Evolutionary conservation across 305 asterid genomes (phyloP).

Genomic region (Striga hermonthica): DNA sequence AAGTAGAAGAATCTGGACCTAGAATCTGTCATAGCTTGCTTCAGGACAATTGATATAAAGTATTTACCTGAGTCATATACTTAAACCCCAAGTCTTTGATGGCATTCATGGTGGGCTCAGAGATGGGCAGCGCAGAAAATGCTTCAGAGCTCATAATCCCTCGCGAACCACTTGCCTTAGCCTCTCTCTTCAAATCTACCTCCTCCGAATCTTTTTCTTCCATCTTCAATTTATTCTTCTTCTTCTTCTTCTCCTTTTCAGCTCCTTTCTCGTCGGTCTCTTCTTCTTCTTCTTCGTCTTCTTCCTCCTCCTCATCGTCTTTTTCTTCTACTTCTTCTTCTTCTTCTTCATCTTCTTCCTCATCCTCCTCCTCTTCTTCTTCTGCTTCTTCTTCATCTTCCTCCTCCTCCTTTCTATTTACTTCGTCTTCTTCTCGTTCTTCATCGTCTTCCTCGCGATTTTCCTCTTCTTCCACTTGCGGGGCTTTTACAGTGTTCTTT

Average conservation of each 20-base stretch:
- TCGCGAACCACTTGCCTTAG: conserved; percentile 38
- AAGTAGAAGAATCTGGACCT: conserved; percentile 9
- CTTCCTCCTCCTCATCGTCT: conserved; percentile 16
- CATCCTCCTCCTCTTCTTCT: conserved; percentile 21
- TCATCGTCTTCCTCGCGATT: conserved; percentile 1
- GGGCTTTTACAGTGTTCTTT: conserved; percentile 18
- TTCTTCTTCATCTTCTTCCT: conserved; percentile 28
- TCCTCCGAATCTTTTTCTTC: conserved; percentile 33
- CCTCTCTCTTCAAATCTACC: conserved; percentile 36
- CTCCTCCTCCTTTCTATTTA: background rate
- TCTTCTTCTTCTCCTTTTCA: conserved; percentile 13
- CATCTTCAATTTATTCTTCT: conserved; percentile 22
- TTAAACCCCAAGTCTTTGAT: conserved; percentile 66
- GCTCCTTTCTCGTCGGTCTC: conserved; percentile 12
- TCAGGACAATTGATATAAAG: background rate
- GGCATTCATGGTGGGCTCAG: conserved; percentile 66
- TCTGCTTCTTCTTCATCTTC: conserved; percentile 30
- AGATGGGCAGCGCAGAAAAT: conserved; percentile 49
- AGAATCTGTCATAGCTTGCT: background rate
- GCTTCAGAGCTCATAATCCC: conserved; percentile 83
- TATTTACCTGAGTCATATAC: conserved; percentile 80
- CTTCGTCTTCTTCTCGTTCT: conserved; percentile 15
- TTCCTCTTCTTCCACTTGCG: background rate
- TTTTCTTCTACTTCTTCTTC: background rate
- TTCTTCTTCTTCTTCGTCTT: conserved; percentile 26